Conservation (phyloP, 208 protist species). For the Angomonas ambiguus region DNA sequence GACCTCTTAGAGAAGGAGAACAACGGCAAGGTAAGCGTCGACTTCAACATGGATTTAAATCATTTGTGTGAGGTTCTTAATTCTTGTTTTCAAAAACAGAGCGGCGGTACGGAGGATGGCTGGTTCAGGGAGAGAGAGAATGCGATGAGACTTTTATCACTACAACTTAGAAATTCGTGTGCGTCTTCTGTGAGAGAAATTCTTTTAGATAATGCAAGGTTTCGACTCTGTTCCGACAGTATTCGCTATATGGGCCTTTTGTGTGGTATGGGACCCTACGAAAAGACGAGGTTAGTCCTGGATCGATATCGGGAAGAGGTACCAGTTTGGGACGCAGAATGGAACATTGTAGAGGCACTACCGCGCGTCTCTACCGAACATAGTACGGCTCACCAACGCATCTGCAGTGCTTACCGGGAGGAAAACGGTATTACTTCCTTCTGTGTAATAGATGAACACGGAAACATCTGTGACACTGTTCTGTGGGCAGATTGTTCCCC, state of each 20-base stretch:
- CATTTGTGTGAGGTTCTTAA: slow-evolving; percentile 64
- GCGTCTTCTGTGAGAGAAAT: slow-evolving; percentile 56
- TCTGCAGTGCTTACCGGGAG: slow-evolving; percentile 72
- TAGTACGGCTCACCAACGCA: slow-evolving; percentile 22
- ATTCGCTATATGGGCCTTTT: slow-evolving; percentile 49
- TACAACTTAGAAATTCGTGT: slow-evolving; percentile 49
- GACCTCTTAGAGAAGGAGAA: slow-evolving; percentile 68
- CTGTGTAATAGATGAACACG: slow-evolving; percentile 71
- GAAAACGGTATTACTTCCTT: slow-evolving; percentile 66
- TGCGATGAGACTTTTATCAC: slow-evolving; percentile 58
- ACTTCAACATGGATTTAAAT: slow-evolving; percentile 71
- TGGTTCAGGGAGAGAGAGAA: slow-evolving; percentile 53
- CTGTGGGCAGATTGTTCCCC: slow-evolving; percentile 71
- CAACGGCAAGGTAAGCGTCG: slow-evolving; percentile 50
- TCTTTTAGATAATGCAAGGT: slow-evolving; percentile 48
- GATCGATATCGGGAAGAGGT: slow-evolving; percentile 43
- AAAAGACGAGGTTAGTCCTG: slow-evolving; percentile 49
- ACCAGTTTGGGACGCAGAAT: slow-evolving; percentile 69
- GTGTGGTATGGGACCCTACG: slow-evolving; percentile 66
- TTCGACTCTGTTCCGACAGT: slow-evolving; percentile 28
- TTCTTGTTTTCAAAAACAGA: slow-evolving; percentile 38
- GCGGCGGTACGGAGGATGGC: slow-evolving; percentile 39
- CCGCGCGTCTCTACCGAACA: background rate
- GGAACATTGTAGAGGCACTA: slow-evolving; percentile 80
- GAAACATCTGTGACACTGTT: slow-evolving; percentile 50